phyloP scores from a whole-genome alignment of 2,329 filamentous ascomycete species.

The Rutstroemia sp. region DNA sequence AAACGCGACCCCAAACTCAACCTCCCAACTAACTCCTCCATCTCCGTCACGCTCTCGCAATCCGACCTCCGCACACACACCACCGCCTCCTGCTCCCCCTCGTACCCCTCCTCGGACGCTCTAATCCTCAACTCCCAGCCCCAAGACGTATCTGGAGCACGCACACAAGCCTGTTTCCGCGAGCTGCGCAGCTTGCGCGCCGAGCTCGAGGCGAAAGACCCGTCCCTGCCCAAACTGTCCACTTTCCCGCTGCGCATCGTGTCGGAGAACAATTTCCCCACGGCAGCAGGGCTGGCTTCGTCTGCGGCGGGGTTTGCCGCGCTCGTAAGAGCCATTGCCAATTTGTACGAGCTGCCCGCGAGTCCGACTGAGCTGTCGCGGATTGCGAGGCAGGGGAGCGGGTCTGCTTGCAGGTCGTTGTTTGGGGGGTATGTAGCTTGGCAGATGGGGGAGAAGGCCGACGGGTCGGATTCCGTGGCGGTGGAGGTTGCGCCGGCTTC shows the following conservation, averaged over 20 bases:
- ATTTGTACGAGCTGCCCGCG: constrained; percentile 81
- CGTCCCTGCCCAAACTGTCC: constrained; percentile 76
- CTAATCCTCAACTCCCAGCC: constrained; percentile 77
- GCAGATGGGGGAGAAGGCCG: constrained; percentile 67
- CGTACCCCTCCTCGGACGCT: constrained; percentile 59
- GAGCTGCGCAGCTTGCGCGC: constrained; percentile 73
- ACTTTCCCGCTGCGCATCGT: constrained; percentile 74
- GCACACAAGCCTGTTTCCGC: constrained; percentile 90
- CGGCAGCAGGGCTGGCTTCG: constrained; percentile 79
- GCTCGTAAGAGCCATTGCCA: constrained; percentile 76
- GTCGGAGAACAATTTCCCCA: constrained; percentile 98
- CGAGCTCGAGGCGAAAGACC: constrained; percentile 63
- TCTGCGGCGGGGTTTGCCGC: constrained; percentile 65
- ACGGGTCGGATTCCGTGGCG: constrained; percentile 82
- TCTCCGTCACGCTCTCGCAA: constrained; percentile 94
- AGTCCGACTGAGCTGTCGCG: constrained; percentile 76
- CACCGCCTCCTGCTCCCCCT: constrained; percentile 79
- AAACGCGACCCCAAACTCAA: constrained; percentile 93
- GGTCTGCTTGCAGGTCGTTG: constrained; percentile 85
- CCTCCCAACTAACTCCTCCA: constrained; percentile 94
- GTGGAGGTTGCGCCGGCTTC: constrained; percentile 80
- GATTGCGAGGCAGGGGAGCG: constrained; percentile 88
- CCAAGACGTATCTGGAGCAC: constrained; percentile 79
- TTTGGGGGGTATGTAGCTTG: constrained; percentile 97
- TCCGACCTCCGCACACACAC: constrained; percentile 90